Evolutionary conservation across 2,329 filamentous ascomycete species (phyloP).

Genomic region (Colletotrichum lentis): DNA sequence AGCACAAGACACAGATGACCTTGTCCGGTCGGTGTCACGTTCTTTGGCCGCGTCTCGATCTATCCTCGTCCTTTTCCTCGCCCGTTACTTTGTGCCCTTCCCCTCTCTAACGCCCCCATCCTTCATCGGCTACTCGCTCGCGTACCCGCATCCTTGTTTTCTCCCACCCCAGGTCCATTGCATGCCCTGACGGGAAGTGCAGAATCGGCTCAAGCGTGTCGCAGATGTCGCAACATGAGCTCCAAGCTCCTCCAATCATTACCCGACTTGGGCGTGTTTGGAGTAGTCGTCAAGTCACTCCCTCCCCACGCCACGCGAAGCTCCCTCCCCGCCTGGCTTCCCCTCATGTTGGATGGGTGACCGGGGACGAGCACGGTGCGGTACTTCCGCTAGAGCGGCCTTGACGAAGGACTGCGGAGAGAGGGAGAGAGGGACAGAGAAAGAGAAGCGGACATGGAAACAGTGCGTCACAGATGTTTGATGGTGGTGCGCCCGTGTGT

Average conservation of each 20-base stretch:
- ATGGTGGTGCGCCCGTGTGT: not conserved
- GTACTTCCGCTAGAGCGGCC: conserved; percentile 4
- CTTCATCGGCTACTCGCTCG: conserved; percentile 2
- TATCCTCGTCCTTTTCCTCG: conserved; percentile 19
- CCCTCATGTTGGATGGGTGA: conserved; percentile 15
- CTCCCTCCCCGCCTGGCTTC: conserved; percentile 4
- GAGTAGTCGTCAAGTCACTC: conserved; percentile 25
- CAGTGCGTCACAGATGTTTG: conserved; percentile 7
- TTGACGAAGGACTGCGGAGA: conserved; percentile 9
- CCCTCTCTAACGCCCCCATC: not conserved
- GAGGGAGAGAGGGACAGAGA: not conserved
- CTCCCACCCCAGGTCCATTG: conserved; percentile 16
- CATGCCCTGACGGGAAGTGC: conserved; percentile 25
- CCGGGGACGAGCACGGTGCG: conserved; percentile 17
- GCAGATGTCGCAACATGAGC: conserved; percentile 34
- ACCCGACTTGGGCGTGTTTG: not conserved
- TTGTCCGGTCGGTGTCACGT: conserved; percentile 27
- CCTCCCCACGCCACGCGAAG: conserved; percentile 24
- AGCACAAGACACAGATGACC: conserved; percentile 11
- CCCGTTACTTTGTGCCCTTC: conserved; percentile 11
- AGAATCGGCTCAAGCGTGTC: conserved; percentile 36
- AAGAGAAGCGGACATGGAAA: not conserved
- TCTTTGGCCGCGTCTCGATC: conserved; percentile 6
- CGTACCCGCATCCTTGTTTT: conserved; percentile 34
- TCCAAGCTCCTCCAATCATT: conserved; percentile 36